These are phyloP conservation scores for Tephrocybe sp. DNA, from an alignment of 768 basidiomycete species.

Conservation along the genomic window DNA sequence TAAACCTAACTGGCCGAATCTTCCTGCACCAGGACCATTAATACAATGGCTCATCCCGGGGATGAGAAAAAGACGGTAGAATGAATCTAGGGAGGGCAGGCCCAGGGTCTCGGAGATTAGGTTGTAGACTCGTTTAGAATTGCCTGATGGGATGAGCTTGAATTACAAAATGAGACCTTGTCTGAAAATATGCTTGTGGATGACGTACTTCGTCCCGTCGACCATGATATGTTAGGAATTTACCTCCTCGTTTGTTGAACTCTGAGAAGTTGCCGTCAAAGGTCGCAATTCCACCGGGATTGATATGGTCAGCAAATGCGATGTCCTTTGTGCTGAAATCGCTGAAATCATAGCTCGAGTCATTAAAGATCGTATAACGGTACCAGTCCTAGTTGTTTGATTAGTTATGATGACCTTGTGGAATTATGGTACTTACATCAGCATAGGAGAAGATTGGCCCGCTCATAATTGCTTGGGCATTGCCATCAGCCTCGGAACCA, in stretches of 20 bases:
- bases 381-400: conserved; percentile 6
- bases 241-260: conserved; percentile 3
- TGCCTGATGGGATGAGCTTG: conserved; percentile 5
- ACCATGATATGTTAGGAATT: conserved; percentile 11
- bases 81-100: background rate
- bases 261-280: conserved; percentile 4
- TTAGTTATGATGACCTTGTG: background rate
- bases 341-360: conserved; percentile 2
- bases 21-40: background rate
- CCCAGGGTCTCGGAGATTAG: background rate
- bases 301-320: background rate
- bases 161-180: no score
- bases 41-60: conserved; percentile 6
- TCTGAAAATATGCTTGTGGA: background rate
- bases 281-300: conserved; percentile 8
- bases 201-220: conserved; percentile 6
- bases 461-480: background rate
- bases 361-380: conserved; percentile 1
- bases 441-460: background rate
- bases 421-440: background rate
- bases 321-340: background rate
- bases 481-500: background rate
- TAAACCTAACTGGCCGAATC: conserved; percentile 1
- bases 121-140: conserved; percentile 6
- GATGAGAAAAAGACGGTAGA: conserved; percentile 12